These are phyloP conservation scores for Lobosporangium transversale DNA, from an alignment of 192 early-diverging fungal species.

Conservation along the genomic window DNA sequence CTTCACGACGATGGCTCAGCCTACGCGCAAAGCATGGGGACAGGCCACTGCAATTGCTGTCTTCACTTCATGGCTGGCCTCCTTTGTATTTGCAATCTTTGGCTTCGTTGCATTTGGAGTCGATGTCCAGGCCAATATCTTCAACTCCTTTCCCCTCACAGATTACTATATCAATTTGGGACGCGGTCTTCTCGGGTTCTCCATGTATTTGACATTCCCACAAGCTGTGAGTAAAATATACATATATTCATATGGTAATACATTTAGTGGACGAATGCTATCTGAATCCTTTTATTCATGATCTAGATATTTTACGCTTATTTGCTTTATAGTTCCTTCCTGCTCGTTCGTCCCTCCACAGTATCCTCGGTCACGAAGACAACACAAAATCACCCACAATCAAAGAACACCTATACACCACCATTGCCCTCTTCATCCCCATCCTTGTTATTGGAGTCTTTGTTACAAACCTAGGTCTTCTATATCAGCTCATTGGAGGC, in stretches of 20 bases:
- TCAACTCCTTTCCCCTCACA: slow-evolving; percentile 70
- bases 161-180: slow-evolving; percentile 70
- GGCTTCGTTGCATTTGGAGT: slow-evolving; percentile 71
- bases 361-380: slow-evolving; percentile 55
- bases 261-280: too few species aligned
- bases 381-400: slow-evolving; percentile 34
- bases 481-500: slow-evolving; percentile 63
- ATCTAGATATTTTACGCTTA: slow-evolving; percentile 6
- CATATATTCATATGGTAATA: background rate
- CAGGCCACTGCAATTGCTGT: slow-evolving; percentile 61
- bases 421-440: slow-evolving; percentile 49
- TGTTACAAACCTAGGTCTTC: slow-evolving; percentile 52
- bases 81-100: slow-evolving; percentile 67
- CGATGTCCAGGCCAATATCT: slow-evolving; percentile 69
- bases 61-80: slow-evolving; percentile 58
- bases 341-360: slow-evolving; percentile 58
- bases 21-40: slow-evolving; percentile 59
- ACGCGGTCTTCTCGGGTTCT: slow-evolving; percentile 66
- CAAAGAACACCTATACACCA: slow-evolving; percentile 52
- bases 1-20: slow-evolving; percentile 60
- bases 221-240: slow-evolving; percentile 35
- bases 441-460: slow-evolving; percentile 53
- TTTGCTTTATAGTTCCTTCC: slow-evolving; percentile 53
- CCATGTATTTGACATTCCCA: slow-evolving; percentile 69
- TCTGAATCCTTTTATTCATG: too few species aligned